Base-by-base conservation (phyloP, 202 grass and related monocot species). In the Saccharum hybrid region DNA sequence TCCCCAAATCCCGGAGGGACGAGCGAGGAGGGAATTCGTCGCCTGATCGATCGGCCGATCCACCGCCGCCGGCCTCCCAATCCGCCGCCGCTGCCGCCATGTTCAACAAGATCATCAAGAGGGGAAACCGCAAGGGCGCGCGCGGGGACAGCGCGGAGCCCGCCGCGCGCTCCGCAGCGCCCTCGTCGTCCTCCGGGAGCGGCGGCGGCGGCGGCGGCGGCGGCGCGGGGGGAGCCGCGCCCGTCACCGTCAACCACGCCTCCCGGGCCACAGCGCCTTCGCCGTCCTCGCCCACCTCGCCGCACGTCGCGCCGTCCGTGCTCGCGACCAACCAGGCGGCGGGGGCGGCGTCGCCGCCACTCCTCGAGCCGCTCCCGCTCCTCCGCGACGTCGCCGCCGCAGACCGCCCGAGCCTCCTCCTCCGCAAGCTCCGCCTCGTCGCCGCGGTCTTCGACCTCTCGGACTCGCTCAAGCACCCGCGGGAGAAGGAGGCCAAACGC, bases 31-130 rank as follows among this genome's bases (percentile, higher is more conserved):
- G 68, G 41, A 61, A 76, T 84, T 57, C 71, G 54, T 77, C 61
- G 65, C 60, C 57, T 81, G 85, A 82, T 42, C 85, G 40, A 71
- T 76, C 79, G 72, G 33, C 68, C 69, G 67, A 73, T 74, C 75
- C 80, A 54, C 81, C 75, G 49, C 86, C 61, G 75, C 76, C 41
- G 81, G 63, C 59, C 54, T 83, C 66, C 66, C 40, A 60, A 77
- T 74, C 76, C 69, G 19, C 68, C 22, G 76, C 76, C 10, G 68
- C 68, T 61, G 76, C 65, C 57, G 81, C 77, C 51, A 97, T 97
- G 94, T 88, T 97, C 45, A 97, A 97, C 88, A 93, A 89, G 89
- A 91, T 94, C 81, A 97, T 97, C 81, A 97, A 97, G 84, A 91
- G 94, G 59, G 88, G 91, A 1, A 34, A 10, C 42, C 91, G 94